A percentile compares a stretch with the other conserved stretches of the same genome.
Evolutionary conservation across 306 rosid genomes (phyloP).

Genomic region (Rosa lucieae): DNA sequence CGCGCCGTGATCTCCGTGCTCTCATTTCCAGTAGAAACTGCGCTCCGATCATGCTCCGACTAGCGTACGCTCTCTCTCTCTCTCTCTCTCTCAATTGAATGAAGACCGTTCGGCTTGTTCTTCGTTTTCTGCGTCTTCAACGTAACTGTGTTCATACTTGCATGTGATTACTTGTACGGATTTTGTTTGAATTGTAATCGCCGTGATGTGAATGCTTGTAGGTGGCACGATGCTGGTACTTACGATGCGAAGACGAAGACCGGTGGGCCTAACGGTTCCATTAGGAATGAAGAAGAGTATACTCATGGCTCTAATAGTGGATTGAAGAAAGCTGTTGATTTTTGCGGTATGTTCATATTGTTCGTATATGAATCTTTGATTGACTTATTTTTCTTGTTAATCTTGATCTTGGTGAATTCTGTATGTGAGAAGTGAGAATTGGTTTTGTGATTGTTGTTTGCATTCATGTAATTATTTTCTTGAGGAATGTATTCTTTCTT

Average conservation of each 20-base stretch:
- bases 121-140: slow-evolving; percentile 1
- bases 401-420: not conserved
- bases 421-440: not conserved
- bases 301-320: slow-evolving; percentile 80
- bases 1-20: slow-evolving; percentile 91
- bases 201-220: slow-evolving; percentile 21
- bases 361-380: not conserved
- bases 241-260: slow-evolving; percentile 70
- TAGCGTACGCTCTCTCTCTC: slow-evolving; percentile 53
- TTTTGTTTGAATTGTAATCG: slow-evolving; percentile 1
- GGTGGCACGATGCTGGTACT: slow-evolving; percentile 99
- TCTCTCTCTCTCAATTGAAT: not conserved
- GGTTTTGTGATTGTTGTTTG: not conserved
- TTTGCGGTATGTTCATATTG: slow-evolving; percentile 52
- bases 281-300: slow-evolving; percentile 80
- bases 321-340: slow-evolving; percentile 83
- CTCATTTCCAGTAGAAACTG: slow-evolving; percentile 80
- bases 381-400: not conserved
- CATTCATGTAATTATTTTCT: not conserved
- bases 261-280: slow-evolving; percentile 93
- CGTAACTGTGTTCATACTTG: not conserved
- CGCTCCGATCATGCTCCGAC: slow-evolving; percentile 92
- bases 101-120: not conserved
- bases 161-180: not conserved
- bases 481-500: not conserved